phyloP scores from a whole-genome alignment of 495 filamentous ascomycete genomes.

The Pseudomonodictys pantanalensis region DNA sequence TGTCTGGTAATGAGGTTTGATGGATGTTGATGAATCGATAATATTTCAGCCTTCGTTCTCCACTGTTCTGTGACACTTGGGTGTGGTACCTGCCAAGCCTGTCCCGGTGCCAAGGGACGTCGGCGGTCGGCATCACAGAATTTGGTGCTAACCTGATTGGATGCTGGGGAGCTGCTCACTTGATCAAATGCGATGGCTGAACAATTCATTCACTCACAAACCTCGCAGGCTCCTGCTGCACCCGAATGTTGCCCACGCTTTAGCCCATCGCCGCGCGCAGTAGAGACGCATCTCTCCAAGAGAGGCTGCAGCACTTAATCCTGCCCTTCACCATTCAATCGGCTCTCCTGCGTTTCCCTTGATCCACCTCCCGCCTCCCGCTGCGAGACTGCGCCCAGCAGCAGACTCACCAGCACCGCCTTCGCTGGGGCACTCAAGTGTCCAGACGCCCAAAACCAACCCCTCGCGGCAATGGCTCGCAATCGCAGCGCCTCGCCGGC shows the following conservation, averaged over 20 bases:
- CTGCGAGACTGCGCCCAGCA: background rate
- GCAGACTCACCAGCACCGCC: background rate
- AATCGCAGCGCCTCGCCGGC: slow-evolving; percentile 29
- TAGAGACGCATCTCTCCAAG: no score
- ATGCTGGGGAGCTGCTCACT: no score
- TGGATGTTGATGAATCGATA: no score
- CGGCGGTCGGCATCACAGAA: no score
- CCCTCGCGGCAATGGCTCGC: slow-evolving; percentile 24
- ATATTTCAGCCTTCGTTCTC: no score
- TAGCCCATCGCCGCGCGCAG: slow-evolving; percentile 10
- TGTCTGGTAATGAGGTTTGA: no score
- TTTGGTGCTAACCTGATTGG: no score
- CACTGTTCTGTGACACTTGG: no score
- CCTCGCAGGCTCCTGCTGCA: background rate
- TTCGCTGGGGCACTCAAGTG: background rate
- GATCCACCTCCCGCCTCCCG: background rate
- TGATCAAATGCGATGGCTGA: no score
- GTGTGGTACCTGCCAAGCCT: no score
- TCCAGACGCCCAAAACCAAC: background rate
- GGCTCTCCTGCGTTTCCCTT: background rate
- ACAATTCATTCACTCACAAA: slow-evolving; percentile 9
- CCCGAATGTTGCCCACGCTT: slow-evolving; percentile 5
- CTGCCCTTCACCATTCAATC: background rate
- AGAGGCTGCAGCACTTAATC: no score
- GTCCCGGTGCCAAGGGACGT: no score